Base-by-base conservation (phyloP, 257 asterid species). In the Nicotiana knightiana region DNA sequence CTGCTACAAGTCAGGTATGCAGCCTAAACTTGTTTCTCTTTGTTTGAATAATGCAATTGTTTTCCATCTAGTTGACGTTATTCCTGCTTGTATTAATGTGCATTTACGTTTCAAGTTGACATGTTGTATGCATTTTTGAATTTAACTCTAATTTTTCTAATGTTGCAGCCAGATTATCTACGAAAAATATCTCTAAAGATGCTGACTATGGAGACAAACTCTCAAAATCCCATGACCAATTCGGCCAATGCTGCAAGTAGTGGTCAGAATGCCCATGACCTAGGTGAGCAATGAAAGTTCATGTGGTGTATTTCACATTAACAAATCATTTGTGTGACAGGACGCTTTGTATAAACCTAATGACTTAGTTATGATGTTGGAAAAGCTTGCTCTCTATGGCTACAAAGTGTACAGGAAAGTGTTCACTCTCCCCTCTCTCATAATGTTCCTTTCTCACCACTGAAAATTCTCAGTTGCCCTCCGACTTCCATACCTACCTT, bases 1-100 rank as follows among this genome's bases (percentile, higher is more conserved):
- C 93, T 37, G 95, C 98, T 33, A 90, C 90, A 73, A 92, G 91
- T 85, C 95, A 89, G 93, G 98, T 89, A 85, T 77, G 28, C 24
- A 24, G 21, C 53, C 37, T 53, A 53, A 53, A 53, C 64, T n/a
- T 24, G 3, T 0, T 6, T 58, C 63, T 58, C 2, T 58, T 58
- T 18, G 21, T n/a, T 7, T 58, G 64, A 58, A 58, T 58, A 10
- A 58, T 58, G 64, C 24, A 6, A 61, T 73, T n/a, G 12, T 18
- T 18, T 9, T n/a, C 12, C 12, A 18, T 12, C 16, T 53, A 5
- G 57, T 51, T 55, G 62, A 57, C 21, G 24, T 57, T 57, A 57
- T 57, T 65, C 28, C 62, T 28, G 21, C 32, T 61, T 61, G 66
- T 61, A 5, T 61, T n/a, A 24, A 61, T 13, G 13, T 71, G 37